These are phyloP conservation scores for Colletotrichum truncatum DNA, from an alignment of 2,329 filamentous ascomycete genomes.

Conservation along the genomic window DNA sequence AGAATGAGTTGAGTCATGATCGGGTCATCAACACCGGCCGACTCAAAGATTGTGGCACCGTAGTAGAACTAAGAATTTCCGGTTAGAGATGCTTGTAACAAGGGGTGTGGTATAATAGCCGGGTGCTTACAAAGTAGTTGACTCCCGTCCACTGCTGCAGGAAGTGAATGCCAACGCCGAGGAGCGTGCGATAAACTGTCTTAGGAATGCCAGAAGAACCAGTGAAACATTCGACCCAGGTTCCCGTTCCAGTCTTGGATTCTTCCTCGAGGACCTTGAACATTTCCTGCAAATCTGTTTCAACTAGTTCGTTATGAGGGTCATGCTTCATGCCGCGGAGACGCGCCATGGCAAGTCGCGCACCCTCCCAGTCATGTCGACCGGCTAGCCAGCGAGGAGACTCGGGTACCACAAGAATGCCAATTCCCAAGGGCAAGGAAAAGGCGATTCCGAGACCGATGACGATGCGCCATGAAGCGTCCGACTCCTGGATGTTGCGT, in stretches of 20 bases:
- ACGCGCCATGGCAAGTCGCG: constrained; percentile 59
- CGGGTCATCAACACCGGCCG: constrained; percentile 72
- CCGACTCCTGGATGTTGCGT: constrained; percentile 48
- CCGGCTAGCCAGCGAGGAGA: constrained; percentile 66
- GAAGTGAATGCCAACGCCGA: constrained; percentile 72
- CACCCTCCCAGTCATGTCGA: constrained; percentile 55
- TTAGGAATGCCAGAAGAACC: constrained; percentile 60
- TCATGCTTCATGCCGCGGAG: constrained; percentile 62
- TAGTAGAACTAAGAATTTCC: constrained; percentile 62
- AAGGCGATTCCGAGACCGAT: constrained; percentile 65
- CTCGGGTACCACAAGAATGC: constrained; percentile 64
- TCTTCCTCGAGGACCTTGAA: constrained; percentile 56
- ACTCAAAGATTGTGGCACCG: constrained; percentile 72
- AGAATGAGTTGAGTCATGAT: constrained; percentile 76
- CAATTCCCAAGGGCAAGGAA: constrained; percentile 60
- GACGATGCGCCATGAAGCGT: constrained; percentile 69
- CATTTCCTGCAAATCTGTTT: constrained; percentile 64
- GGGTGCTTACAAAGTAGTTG: background rate
- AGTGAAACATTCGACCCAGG: constrained; percentile 70
- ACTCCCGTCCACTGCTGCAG: constrained; percentile 73
- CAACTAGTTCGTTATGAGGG: constrained; percentile 52
- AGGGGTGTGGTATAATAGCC: no score
- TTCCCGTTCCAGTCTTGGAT: constrained; percentile 52
- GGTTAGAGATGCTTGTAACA: background rate
- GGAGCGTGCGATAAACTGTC: constrained; percentile 69